Base-by-base conservation (phyloP, 2,329 filamentous ascomycete genomes). In the Purpureocillium takamizusanense region DNA sequence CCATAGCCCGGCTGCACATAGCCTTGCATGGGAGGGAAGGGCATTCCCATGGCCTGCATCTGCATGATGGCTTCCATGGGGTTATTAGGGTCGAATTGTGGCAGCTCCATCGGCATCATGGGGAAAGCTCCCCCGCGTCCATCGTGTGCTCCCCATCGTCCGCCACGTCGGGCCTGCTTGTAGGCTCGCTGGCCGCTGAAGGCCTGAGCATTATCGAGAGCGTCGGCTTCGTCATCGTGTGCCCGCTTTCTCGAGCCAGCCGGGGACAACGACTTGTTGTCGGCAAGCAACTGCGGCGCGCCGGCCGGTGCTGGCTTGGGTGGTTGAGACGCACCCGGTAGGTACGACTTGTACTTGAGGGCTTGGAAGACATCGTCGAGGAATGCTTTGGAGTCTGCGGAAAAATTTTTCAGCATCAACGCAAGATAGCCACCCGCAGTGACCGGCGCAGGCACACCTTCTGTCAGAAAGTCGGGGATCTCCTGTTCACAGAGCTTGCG, bases 391-490 rank as follows among this genome's bases (percentile, higher is more conserved):
- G 61, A 50, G 27, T 64, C 61, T 63, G 41, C 9, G 33, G 13
- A 29, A 21, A 3, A 9, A 11, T 9, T 13, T 6, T 10, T 33
- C 14, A 36, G 39, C 17, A 39, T n/a, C n/a, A 32, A 3, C 25
- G 13, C 4, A 12, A 3, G 23, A 13, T 11, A 17, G 13, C 10
- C 15, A 12, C n/a, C n/a, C 3, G 11, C 38, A 56, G 18, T 50
- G 77, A 23, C 16, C 17, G 27, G 11, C 21, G 21, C 12, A 11
- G 7, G 44, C 47, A 11, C 13, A 61, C 81, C 74, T 51, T 86
- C 80, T 51, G 76, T 76, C 14, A 90, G 61, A 54, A 90, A 90
- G 54, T 89, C 84, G 3, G 76, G 73, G 31, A 90, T 78, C 56
- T 87, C 81, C 38, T 76, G 69, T 53, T 85, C 70, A 58, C 83